phyloP scores from a whole-genome alignment of 2,329 filamentous ascomycete genomes.

The Fusarium fracticaudum region DNA sequence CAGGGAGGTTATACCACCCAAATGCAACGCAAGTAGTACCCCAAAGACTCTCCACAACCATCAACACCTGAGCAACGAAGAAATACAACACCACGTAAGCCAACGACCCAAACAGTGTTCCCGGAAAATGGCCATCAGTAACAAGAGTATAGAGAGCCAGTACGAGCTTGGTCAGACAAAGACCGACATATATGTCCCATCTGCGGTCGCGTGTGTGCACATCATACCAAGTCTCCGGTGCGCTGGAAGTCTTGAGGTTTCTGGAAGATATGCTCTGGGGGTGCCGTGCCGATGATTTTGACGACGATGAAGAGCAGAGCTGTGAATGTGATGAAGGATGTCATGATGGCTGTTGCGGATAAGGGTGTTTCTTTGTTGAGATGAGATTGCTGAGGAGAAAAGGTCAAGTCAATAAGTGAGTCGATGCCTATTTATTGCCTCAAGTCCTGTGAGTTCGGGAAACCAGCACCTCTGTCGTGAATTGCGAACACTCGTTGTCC shows the following conservation, averaged over 20 bases:
- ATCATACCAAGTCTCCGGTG: not conserved
- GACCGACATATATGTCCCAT: not conserved
- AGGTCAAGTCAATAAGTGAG: not conserved
- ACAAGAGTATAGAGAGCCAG: not conserved
- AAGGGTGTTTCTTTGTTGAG: not conserved
- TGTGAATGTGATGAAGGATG: not conserved
- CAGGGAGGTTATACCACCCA: not conserved
- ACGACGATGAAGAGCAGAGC: not conserved
- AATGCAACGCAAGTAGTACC: not conserved
- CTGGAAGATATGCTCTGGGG: not conserved
- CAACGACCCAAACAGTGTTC: not conserved
- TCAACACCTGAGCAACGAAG: not conserved
- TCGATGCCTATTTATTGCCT: not conserved
- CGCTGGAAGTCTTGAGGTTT: not conserved
- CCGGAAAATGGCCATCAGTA: not conserved
- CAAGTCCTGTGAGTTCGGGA: too few species aligned
- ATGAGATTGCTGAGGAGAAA: too few species aligned
- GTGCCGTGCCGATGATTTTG: not conserved
- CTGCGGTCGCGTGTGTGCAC: not conserved
- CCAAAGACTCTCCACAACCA: not conserved
- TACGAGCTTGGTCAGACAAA: not conserved
- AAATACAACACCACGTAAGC: not conserved
- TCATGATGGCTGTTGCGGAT: not conserved
- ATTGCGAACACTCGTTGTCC: too few species aligned
- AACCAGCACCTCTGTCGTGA: too few species aligned